These are phyloP conservation scores for Nasturtium officinale DNA, from an alignment of 345 rosid genomes.

Conservation along the genomic window DNA sequence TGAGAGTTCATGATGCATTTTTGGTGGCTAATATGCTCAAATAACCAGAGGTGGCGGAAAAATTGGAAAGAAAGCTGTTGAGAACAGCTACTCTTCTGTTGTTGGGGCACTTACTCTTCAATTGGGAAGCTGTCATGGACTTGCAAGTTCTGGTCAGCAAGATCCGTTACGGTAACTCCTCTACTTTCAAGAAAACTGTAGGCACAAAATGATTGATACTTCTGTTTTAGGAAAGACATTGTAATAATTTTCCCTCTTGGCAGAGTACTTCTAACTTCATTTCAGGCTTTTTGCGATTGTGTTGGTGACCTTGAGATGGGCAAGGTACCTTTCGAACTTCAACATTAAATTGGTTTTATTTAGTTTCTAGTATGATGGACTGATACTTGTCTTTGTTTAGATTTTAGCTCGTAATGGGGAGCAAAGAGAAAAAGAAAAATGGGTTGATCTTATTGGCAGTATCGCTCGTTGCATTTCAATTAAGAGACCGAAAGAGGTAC, in stretches of 20 bases:
- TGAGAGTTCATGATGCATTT: slow-evolving; percentile 16
- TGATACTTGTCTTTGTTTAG: slow-evolving; percentile 47
- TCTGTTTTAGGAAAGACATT: slow-evolving; percentile 15
- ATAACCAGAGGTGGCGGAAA: slow-evolving; percentile 87
- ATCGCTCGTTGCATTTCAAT: slow-evolving; percentile 87
- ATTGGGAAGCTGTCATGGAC: slow-evolving; percentile 89
- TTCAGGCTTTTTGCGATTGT: slow-evolving; percentile 96
- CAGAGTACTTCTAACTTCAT: slow-evolving; percentile 88
- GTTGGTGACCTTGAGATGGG: slow-evolving; percentile 99
- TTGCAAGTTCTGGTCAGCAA: slow-evolving; percentile 77
- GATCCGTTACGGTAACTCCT: slow-evolving; percentile 76
- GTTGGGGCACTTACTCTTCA: slow-evolving; percentile 87
- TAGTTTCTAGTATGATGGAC: slow-evolving; percentile 26
- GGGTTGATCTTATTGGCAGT: slow-evolving; percentile 88
- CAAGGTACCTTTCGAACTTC: slow-evolving; percentile 58
- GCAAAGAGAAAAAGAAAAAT: slow-evolving; percentile 83
- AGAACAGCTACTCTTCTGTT: slow-evolving; percentile 84
- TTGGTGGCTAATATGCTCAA: slow-evolving; percentile 41
- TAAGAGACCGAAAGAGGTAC: slow-evolving; percentile 97
- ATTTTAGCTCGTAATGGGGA: slow-evolving; percentile 90
- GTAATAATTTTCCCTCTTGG: slow-evolving; percentile 34
- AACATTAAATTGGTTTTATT: slow-evolving; percentile 10
- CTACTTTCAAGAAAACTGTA: slow-evolving; percentile 22
- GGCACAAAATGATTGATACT: slow-evolving; percentile 13
- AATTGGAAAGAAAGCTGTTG: slow-evolving; percentile 89